Evolutionary conservation across 106 monocot genomes (phyloP).

Genomic region (Phalaenopsis aphrodite): DNA sequence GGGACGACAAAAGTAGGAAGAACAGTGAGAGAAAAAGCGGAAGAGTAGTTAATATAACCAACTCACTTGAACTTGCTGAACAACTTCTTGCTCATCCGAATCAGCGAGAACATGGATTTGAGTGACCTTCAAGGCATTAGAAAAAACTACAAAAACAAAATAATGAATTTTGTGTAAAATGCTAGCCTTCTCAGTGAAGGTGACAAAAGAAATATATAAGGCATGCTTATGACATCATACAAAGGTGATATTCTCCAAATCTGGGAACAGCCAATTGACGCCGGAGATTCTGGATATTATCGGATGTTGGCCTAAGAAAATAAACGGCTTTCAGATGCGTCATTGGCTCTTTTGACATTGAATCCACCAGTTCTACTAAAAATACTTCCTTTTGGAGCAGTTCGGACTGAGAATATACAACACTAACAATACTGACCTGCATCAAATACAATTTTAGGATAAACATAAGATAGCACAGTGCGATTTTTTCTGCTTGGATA

Average conservation of each 20-base stretch:
- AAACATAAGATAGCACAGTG: background rate
- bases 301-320: constrained; percentile 90
- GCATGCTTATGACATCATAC: constrained; percentile 31
- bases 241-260: constrained; percentile 96
- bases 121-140: constrained; percentile 82
- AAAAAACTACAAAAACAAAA: constrained; percentile 64
- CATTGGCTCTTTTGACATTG: constrained; percentile 84
- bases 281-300: constrained; percentile 84
- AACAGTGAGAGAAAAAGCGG: background rate
- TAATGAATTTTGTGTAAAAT: background rate
- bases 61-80: constrained; percentile 93
- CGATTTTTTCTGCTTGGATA: background rate
- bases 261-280: constrained; percentile 75
- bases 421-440: constrained; percentile 97
- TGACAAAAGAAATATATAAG: background rate
- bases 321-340: constrained; percentile 93
- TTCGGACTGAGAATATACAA: constrained; percentile 87
- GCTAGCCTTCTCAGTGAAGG: background rate
- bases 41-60: background rate
- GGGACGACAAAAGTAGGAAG: background rate
- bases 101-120: constrained; percentile 98
- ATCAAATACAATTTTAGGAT: background rate
- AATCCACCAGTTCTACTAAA: constrained; percentile 85
- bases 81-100: constrained; percentile 97
- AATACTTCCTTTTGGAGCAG: constrained; percentile 94